phyloP scores from a whole-genome alignment of 768 basidiomycete genomes.

The Tylopilus felleus region DNA sequence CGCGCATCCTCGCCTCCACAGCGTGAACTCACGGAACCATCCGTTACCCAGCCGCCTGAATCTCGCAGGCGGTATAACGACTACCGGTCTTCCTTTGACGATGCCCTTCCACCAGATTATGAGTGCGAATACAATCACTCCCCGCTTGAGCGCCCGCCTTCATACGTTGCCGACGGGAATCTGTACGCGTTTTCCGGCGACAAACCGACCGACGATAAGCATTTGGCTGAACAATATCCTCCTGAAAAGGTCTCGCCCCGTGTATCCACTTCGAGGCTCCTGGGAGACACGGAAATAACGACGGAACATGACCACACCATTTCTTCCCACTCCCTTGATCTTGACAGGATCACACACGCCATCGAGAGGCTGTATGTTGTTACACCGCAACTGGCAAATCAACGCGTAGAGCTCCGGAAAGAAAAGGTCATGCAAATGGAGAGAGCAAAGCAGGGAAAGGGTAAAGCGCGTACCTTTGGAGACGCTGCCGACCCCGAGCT shows the following conservation, averaged over 20 bases:
- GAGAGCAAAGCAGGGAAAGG: slow-evolving; percentile 54
- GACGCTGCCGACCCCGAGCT: slow-evolving; percentile 44
- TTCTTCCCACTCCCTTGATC: slow-evolving; percentile 57
- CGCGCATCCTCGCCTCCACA: slow-evolving; percentile 34
- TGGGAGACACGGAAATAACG: background rate
- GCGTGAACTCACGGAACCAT: slow-evolving; percentile 4
- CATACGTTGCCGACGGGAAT: slow-evolving; percentile 18
- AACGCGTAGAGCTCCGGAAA: slow-evolving; percentile 85
- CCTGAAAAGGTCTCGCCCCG: slow-evolving; percentile 18
- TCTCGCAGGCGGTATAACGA: slow-evolving; percentile 21
- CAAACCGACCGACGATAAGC: slow-evolving; percentile 8
- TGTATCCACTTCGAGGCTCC: background rate
- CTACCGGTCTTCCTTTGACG: slow-evolving; percentile 13
- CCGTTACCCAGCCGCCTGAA: slow-evolving; percentile 31
- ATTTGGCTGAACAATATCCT: slow-evolving; percentile 12
- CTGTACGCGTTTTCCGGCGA: slow-evolving; percentile 2
- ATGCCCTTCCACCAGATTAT: slow-evolving; percentile 54
- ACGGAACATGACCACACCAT: background rate
- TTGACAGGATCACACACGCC: slow-evolving; percentile 81
- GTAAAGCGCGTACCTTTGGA: slow-evolving; percentile 43
- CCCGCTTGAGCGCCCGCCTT: slow-evolving; percentile 24
- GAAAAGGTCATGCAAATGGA: slow-evolving; percentile 72
- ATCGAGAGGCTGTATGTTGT: slow-evolving; percentile 86
- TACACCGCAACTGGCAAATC: slow-evolving; percentile 86
- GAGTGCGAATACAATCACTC: slow-evolving; percentile 30